Base-by-base conservation (phyloP, 2,329 filamentous ascomycete species). In the Stemphylium vesicarium region DNA sequence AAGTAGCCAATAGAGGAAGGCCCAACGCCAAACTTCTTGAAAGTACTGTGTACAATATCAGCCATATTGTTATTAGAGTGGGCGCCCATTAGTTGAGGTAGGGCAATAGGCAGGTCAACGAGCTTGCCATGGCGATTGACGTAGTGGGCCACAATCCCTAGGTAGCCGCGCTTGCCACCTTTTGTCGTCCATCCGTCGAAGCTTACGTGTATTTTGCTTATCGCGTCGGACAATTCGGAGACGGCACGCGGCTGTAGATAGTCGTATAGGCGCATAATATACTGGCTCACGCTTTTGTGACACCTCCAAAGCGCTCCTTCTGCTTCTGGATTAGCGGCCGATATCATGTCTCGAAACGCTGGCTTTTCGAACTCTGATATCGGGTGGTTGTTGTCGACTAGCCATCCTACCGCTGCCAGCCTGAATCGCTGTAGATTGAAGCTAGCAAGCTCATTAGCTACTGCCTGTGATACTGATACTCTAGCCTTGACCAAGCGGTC, bases 161-260 rank as follows among this genome's bases (percentile, higher is more conserved):
- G 41, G 22, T 41, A 53, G 42, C 37, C 43, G 13, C 37, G 35
- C 18, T 53, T 53, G n/a, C 43, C 43, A 12, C 46, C 37, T 13
- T 49, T 49, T 16, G 16, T 49, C 29, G 36, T 49, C 44, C 22
- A 47, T 11, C 42, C 32, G 22, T 53, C 38, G 43, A 42, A 48
- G 36, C 43, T 47, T 42, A 53, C 22, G 32, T 48, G 43, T 22
- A 53, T 42, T 24, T 53, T 53, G 16, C 43, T 48, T 15, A 36
- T 33, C 42, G 43, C 50, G 29, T 24, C n/a, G 4, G 13, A 36
- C n/a, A 48, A 16, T 18, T 22, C 43, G n/a, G 13, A n/a, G 22
- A 47, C 13, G n/a, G 48, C 29, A 10, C 42, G 29, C 16, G 42
- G 42, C 37, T 36, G 8, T 20, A 53, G 12, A 6, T 29, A 26